A percentile compares a stretch with the other conserved stretches of the same genome.
Conservation (phyloP, 192 early-diverging fungal genomes). For the Pilaira anomala region DNA sequence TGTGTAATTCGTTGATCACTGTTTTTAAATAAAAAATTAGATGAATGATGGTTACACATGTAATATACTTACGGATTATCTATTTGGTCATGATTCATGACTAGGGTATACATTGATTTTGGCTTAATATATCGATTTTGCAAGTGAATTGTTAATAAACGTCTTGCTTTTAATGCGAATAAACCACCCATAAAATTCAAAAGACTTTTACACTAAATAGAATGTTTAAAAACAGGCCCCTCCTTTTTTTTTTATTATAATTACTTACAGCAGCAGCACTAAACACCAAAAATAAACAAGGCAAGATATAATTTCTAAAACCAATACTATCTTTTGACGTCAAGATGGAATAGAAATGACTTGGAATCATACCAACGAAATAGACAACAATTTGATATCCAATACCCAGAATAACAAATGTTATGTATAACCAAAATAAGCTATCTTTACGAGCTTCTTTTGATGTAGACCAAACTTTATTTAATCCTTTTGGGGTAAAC, state of each 20-base stretch:
- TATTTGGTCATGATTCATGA: conserved; percentile 48
- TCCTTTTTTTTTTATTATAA: conserved; percentile 9
- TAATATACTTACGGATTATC: conserved; percentile 67
- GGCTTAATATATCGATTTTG: conserved; percentile 62
- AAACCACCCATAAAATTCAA: conserved; percentile 58
- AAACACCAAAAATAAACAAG: conserved; percentile 54
- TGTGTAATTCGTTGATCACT: conserved; percentile 88
- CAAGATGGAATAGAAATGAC: conserved; percentile 73
- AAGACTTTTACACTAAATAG: conserved; percentile 48
- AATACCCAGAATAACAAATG: conserved; percentile 40
- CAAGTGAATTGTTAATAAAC: conserved; percentile 56
- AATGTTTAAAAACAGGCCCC: background rate
- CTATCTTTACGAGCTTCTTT: conserved; percentile 23
- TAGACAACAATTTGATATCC: conserved; percentile 58
- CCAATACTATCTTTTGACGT: conserved; percentile 56
- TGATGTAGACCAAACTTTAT: conserved; percentile 1
- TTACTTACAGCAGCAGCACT: conserved; percentile 53
- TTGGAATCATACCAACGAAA: conserved; percentile 67
- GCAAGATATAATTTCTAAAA: conserved; percentile 57
- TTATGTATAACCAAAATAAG: conserved; percentile 41
- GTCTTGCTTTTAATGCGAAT: conserved; percentile 62
- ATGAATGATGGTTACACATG: conserved; percentile 2
- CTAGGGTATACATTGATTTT: conserved; percentile 56
- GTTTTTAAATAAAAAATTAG: conserved; percentile 16
- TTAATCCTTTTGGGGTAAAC: conserved; percentile 17